Conservation (phyloP, 768 basidiomycete species). For the Trametes cinnabarina region DNA sequence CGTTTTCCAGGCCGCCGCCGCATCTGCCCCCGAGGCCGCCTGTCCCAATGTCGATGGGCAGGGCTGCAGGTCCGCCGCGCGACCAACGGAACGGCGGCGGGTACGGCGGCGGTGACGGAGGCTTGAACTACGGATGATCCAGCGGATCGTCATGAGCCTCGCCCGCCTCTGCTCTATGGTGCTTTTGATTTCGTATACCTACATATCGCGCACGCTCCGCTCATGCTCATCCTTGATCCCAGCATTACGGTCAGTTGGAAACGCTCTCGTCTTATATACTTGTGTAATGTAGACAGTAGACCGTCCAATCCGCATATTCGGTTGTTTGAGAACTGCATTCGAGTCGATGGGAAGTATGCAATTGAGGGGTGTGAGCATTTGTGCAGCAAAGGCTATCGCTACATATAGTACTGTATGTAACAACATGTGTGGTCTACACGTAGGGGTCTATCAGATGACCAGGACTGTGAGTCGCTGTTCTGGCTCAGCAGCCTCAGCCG, state of each 20-base stretch:
- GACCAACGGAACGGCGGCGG: constrained; percentile 17
- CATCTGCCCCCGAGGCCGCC: constrained; percentile 22
- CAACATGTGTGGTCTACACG: not conserved
- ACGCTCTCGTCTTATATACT: not conserved
- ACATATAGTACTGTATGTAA: no score
- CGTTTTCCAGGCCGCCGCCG: constrained; percentile 14
- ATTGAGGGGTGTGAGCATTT: no score
- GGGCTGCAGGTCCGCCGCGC: constrained; percentile 11
- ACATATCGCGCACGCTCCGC: not conserved
- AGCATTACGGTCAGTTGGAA: not conserved
- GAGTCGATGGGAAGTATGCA: no score
- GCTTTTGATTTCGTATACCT: constrained; percentile 4
- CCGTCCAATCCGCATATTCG: no score
- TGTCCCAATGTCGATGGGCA: constrained; percentile 17
- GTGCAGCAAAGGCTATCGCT: not conserved
- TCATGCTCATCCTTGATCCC: not conserved
- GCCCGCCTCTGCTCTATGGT: no score
- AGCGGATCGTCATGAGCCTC: not conserved
- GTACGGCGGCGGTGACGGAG: constrained; percentile 22
- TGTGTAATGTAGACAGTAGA: not conserved
- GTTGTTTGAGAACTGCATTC: no score
- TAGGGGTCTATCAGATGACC: not conserved
- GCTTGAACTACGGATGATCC: constrained; percentile 33
- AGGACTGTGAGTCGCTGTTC: no score
- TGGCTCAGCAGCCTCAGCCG: constrained; percentile 7